Base-by-base conservation (phyloP, 2,329 filamentous ascomycete species). In the Monosporascus sp. region DNA sequence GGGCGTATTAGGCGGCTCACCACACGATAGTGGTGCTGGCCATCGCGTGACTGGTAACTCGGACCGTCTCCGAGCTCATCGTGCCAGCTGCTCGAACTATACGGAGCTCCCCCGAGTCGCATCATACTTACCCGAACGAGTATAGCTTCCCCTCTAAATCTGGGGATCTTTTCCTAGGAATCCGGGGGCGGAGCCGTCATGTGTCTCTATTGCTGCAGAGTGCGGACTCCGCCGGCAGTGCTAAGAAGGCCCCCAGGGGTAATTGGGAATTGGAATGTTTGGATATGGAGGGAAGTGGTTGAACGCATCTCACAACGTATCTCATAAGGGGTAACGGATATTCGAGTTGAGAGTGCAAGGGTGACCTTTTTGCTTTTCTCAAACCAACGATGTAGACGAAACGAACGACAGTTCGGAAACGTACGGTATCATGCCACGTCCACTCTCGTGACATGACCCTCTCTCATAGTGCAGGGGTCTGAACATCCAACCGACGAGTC, bases 1-100 rank as follows among this genome's bases (percentile, higher is more conserved):
- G 7, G 2, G 43, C 24, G 17, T 46, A 46, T 46, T 46, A 46
- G 24, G 17, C 24, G 11, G 43, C 11, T 19, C 43, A 46, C 43
- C 43, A 14, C 48, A 57, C 49, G 59, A 59, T 62, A 59, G 59
- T 60, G 56, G 19, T 19, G 47, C 41, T 52, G 53, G 59, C 60
- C 59, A 65, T 66, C 64, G 64, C 62, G 62, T 66, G 64, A 66
- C 61, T 48, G 52, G 52, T 49, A 26, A 20, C 38, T 55, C 27
- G 52, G 58, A 56, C 55, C 61, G 61, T 57, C 55, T 56, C 53
- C 59, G 56, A 56, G 45, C 50, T 61, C 64, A 60, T 61, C 57
- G 57, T 61, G 58, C 54, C 52, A 58, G 49, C 56, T 61, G 56
- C 43, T 46, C 43, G 20, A 31, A 46, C 24, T 11, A 46, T 46